phyloP scores from a whole-genome alignment of 2,329 filamentous ascomycete species.

The Aspergillus niger region DNA sequence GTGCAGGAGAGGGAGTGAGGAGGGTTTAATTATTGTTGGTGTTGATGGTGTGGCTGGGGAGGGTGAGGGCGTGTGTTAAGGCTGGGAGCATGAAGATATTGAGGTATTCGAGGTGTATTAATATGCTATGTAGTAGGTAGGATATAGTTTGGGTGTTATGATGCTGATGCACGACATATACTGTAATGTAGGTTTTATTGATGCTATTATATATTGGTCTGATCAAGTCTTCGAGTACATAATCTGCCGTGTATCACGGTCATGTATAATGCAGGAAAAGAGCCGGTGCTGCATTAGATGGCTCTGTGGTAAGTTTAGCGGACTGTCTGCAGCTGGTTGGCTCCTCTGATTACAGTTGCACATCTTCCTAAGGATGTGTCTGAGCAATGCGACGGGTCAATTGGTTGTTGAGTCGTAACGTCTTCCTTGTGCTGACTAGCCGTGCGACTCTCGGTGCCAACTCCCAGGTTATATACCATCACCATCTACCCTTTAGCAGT shows the following conservation, averaged over 20 bases:
- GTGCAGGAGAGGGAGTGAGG: background rate
- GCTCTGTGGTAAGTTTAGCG: background rate
- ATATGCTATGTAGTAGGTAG: background rate
- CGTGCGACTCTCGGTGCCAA: background rate
- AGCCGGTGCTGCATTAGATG: background rate
- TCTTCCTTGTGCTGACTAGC: background rate
- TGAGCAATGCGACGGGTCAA: background rate
- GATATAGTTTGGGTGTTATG: too few species aligned
- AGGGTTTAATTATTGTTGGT: constrained; percentile 8
- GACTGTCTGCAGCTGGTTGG: background rate
- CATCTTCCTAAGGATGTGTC: background rate
- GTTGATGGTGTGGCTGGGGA: constrained; percentile 1
- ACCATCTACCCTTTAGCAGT: background rate
- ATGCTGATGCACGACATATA: too few species aligned
- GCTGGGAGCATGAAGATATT: constrained; percentile 16
- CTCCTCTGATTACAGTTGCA: background rate
- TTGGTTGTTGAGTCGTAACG: background rate
- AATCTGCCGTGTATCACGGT: too few species aligned
- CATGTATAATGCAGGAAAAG: background rate
- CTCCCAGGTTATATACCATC: background rate
- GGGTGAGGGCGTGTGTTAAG: constrained; percentile 10
- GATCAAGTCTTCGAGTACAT: too few species aligned
- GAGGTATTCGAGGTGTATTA: constrained; percentile 9
- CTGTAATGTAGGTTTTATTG: too few species aligned
- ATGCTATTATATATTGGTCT: too few species aligned